phyloP scores from a whole-genome alignment of 495 filamentous ascomycete species.

The Oidiodendron maius region DNA sequence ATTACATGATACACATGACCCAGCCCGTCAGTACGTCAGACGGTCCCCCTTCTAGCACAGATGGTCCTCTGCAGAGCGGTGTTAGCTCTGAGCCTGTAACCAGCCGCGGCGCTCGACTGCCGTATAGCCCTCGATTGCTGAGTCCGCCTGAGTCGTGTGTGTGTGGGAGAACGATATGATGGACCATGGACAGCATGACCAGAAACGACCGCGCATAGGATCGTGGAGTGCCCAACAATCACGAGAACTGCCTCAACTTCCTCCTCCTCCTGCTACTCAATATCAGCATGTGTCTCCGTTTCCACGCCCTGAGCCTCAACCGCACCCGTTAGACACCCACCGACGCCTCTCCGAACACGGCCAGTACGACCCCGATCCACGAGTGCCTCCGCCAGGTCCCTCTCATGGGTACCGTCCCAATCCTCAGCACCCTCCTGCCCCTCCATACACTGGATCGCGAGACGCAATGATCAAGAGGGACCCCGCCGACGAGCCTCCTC shows the following conservation, averaged over 20 bases:
- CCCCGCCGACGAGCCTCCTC: slow-evolving; percentile 33
- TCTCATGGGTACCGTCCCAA: slow-evolving; percentile 10
- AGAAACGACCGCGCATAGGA: slow-evolving; percentile 19
- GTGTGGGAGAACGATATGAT: slow-evolving; percentile 16
- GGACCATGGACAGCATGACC: slow-evolving; percentile 19
- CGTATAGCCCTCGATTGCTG: slow-evolving; percentile 23
- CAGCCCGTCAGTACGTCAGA: slow-evolving; percentile 18
- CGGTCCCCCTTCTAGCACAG: slow-evolving; percentile 19
- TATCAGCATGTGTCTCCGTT: slow-evolving; percentile 12
- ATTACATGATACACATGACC: slow-evolving; percentile 14
- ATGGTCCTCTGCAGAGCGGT: slow-evolving; percentile 21
- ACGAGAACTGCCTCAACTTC: slow-evolving; percentile 15
- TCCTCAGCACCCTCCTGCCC: slow-evolving; percentile 17
- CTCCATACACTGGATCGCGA: slow-evolving; percentile 28
- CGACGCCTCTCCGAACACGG: slow-evolving; percentile 11
- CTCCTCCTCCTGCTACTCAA: slow-evolving; percentile 2
- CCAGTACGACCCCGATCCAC: slow-evolving; percentile 19
- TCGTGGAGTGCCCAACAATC: slow-evolving; percentile 13
- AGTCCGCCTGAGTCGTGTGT: slow-evolving; percentile 18
- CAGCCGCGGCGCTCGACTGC: slow-evolving; percentile 22
- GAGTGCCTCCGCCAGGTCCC: slow-evolving; percentile 15
- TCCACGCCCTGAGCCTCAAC: slow-evolving; percentile 8
- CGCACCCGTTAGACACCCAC: slow-evolving; percentile 7
- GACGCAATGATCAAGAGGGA: slow-evolving; percentile 46
- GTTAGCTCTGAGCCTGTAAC: slow-evolving; percentile 21